phyloP scores from a whole-genome alignment of 805 yeast genomes.

The Metschnikowia santaceciliae region DNA sequence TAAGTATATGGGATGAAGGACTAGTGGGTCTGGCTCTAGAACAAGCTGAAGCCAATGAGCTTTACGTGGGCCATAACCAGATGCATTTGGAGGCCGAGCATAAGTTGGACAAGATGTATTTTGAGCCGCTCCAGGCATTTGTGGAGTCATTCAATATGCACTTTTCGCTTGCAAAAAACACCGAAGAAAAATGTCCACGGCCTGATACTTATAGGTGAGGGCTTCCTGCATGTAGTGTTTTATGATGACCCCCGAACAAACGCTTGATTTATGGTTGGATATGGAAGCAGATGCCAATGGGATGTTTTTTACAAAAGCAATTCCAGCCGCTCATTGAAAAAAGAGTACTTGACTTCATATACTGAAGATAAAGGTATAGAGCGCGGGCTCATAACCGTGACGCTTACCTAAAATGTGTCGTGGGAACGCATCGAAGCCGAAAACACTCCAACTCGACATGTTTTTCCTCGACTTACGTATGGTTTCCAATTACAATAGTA shows the following conservation, averaged over 20 bases:
- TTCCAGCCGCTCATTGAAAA: constrained; percentile 46
- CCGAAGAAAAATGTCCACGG: not conserved
- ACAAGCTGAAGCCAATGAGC: constrained; percentile 19
- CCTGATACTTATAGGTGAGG: constrained; percentile 3
- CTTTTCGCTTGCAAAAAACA: not conserved
- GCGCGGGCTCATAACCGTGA: constrained; percentile 56
- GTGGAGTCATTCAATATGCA: constrained; percentile 46
- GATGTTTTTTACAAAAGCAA: constrained; percentile 44
- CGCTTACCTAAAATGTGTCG: constrained; percentile 67
- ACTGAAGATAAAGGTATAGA: constrained; percentile 33
- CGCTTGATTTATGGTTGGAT: constrained; percentile 61
- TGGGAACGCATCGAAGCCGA: constrained; percentile 27
- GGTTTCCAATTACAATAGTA: too few species aligned
- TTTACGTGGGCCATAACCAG: constrained; percentile 63
- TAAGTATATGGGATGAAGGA: too few species aligned
- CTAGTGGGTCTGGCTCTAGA: too few species aligned
- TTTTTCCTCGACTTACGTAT: constrained; percentile 44
- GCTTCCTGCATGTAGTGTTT: constrained; percentile 25
- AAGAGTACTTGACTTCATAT: constrained; percentile 48
- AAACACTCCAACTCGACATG: constrained; percentile 20
- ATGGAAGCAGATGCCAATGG: constrained; percentile 50
- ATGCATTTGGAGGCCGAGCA: constrained; percentile 41
- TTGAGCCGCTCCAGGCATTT: constrained; percentile 48
- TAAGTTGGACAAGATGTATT: constrained; percentile 49
- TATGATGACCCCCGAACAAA: constrained; percentile 44